Conservation (phyloP, 2,329 filamentous ascomycete species). For the Aspergillus jensenii region DNA sequence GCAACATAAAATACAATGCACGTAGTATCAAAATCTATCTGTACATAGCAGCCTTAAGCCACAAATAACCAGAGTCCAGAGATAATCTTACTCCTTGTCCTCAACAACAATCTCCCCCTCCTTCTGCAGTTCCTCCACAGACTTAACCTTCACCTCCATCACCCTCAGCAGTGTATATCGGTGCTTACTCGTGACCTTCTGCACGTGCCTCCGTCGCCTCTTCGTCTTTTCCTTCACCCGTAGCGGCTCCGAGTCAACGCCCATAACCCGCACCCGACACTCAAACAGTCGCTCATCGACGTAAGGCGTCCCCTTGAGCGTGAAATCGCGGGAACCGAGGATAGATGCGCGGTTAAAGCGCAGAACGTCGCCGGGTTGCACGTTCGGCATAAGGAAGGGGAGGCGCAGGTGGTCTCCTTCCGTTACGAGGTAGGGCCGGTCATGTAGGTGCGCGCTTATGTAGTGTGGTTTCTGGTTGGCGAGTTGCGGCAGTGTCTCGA, state of each 20-base stretch:
- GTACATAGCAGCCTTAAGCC: background rate
- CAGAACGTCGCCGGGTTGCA: slow-evolving; percentile 77
- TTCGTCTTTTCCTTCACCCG: slow-evolving; percentile 79
- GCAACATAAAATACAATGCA: slow-evolving; percentile 9
- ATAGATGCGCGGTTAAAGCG: slow-evolving; percentile 81
- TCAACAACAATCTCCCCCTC: slow-evolving; percentile 41
- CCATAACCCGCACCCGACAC: slow-evolving; percentile 81
- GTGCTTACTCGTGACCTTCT: slow-evolving; percentile 84
- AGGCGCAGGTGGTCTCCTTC: slow-evolving; percentile 73
- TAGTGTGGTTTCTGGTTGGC: slow-evolving; percentile 48
- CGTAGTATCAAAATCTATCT: slow-evolving; percentile 1
- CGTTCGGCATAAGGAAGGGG: slow-evolving; percentile 75
- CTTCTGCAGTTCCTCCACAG: slow-evolving; percentile 52
- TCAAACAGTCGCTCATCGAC: slow-evolving; percentile 81
- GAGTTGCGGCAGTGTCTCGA: slow-evolving; percentile 45
- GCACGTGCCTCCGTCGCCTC: slow-evolving; percentile 66
- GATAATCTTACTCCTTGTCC: slow-evolving; percentile 14
- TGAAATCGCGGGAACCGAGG: slow-evolving; percentile 86
- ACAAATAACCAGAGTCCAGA: background rate
- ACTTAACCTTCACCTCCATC: slow-evolving; percentile 72
- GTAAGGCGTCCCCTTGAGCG: slow-evolving; percentile 77
- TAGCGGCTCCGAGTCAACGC: slow-evolving; percentile 77
- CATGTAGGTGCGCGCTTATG: slow-evolving; percentile 49
- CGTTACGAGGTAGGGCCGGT: slow-evolving; percentile 51
- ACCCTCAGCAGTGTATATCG: slow-evolving; percentile 83